A percentile compares a stretch with the other conserved stretches of the same genome.
Evolutionary conservation across 345 rosid genomes (phyloP).

Genomic region (Trapa incisa): DNA sequence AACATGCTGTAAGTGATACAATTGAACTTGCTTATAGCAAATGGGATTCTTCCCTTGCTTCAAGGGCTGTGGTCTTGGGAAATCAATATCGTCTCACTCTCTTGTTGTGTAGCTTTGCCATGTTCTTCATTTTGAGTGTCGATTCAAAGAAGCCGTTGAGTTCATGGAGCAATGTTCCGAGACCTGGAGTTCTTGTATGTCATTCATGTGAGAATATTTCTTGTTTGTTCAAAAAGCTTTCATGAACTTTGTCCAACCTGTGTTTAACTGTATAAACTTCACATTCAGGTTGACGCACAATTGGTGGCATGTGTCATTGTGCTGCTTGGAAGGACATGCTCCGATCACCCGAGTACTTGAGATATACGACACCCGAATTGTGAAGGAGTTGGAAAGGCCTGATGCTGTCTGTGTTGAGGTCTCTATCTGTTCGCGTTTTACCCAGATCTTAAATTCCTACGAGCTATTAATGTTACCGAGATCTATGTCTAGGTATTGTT

Average conservation of each 20-base stretch:
- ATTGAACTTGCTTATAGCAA: not conserved
- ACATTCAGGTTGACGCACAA: constrained; percentile 65
- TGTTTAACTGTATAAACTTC: not conserved
- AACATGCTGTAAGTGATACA: constrained; percentile 63
- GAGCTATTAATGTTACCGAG: not conserved
- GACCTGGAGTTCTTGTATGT: constrained; percentile 55
- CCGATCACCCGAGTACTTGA: constrained; percentile 44
- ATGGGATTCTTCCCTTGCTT: not conserved
- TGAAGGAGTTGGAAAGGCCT: constrained; percentile 59
- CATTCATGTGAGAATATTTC: constrained; percentile 52
- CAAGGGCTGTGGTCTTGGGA: not conserved
- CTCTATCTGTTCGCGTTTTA: not conserved
- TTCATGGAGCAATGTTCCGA: constrained; percentile 66
- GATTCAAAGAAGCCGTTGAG: constrained; percentile 68
- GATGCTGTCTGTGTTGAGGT: constrained; percentile 54
- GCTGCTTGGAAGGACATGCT: constrained; percentile 86
- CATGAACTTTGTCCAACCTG: not conserved
- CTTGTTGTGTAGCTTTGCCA: constrained; percentile 58
- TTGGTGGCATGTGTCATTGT: constrained; percentile 97
- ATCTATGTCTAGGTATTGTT: constrained; percentile 48
- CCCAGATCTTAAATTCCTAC: not conserved
- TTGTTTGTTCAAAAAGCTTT: not conserved
- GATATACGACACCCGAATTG: constrained; percentile 55
- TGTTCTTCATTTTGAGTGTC: constrained; percentile 68
- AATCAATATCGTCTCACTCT: not conserved